Evolutionary conservation across 306 rosid genomes (phyloP).

Genomic region (Begonia loranthoides): DNA sequence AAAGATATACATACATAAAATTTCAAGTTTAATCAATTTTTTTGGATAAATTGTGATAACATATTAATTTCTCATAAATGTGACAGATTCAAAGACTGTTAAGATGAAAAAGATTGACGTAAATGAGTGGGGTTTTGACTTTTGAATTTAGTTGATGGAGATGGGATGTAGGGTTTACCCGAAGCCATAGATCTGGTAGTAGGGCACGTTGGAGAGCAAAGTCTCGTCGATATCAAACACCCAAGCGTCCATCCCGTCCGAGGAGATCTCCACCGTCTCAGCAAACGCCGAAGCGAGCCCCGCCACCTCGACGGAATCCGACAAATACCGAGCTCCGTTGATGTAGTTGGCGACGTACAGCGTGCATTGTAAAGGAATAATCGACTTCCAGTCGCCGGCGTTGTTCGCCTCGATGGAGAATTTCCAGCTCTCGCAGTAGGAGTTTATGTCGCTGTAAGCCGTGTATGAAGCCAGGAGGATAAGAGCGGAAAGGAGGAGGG

Average conservation of each 20-base stretch:
- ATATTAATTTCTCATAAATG: neutral
- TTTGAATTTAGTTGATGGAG: neutral
- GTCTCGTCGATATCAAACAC: neutral
- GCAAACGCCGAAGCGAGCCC: slow-evolving; percentile 28
- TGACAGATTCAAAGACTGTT: too few relatives aligned
- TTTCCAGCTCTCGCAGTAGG: slow-evolving; percentile 56
- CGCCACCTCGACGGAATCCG: slow-evolving; percentile 31
- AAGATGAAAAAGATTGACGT: neutral
- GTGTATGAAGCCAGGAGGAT: neutral
- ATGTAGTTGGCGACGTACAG: slow-evolving; percentile 43
- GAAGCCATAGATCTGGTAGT: neutral
- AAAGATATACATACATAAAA: too few relatives aligned
- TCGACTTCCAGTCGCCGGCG: slow-evolving; percentile 42
- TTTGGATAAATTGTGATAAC: too few relatives aligned
- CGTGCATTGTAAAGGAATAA: slow-evolving; percentile 34
- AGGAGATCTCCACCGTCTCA: slow-evolving; percentile 14
- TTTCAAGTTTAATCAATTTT: too few relatives aligned
- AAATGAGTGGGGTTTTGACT: neutral
- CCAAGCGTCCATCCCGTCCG: slow-evolving; percentile 21
- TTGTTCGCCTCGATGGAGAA: slow-evolving; percentile 67
- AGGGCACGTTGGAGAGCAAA: neutral
- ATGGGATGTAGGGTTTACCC: neutral
- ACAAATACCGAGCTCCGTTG: slow-evolving; percentile 26
- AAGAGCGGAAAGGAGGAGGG: neutral
- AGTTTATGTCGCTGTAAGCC: neutral